Conservation (phyloP, 139 green algal species). For the Chlorella sp. region DNA sequence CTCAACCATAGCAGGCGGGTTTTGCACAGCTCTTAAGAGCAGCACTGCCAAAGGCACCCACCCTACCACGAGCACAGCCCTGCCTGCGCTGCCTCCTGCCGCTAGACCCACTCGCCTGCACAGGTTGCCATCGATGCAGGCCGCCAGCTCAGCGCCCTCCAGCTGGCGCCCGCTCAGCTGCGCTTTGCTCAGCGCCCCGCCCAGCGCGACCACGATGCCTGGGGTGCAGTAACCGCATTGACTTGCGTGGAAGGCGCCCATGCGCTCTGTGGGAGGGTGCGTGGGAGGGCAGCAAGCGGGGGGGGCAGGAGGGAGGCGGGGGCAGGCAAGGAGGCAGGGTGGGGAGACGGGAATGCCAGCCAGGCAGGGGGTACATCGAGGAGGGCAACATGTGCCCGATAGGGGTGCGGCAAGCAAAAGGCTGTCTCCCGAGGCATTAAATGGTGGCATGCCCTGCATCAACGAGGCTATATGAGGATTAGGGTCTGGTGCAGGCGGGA, state of each 20-base stretch:
- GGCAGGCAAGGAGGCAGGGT: not conserved
- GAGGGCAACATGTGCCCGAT: not conserved
- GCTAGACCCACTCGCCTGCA: slow-evolving; percentile 45
- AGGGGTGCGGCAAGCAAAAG: no score
- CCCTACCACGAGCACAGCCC: not conserved
- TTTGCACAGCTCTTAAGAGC: no score
- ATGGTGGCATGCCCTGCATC: no score
- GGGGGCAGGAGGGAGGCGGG: not conserved
- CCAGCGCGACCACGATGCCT: slow-evolving; percentile 67
- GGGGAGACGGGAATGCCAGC: not conserved
- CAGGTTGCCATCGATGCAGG: slow-evolving; percentile 80
- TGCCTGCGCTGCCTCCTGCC: not conserved
- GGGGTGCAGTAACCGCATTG: slow-evolving; percentile 89
- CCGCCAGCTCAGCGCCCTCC: slow-evolving; percentile 42
- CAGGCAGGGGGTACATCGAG: not conserved
- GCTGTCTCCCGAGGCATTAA: no score
- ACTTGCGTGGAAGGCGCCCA: slow-evolving; percentile 50
- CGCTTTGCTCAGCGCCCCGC: slow-evolving; percentile 48
- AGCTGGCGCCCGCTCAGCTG: slow-evolving; percentile 9
- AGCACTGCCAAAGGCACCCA: not conserved
- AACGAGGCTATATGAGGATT: no score
- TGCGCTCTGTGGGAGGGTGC: slow-evolving; percentile 35
- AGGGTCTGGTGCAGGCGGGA: not conserved
- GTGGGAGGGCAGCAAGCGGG: not conserved
- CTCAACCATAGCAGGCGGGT: not conserved